phyloP scores from a whole-genome alignment of 306 rosid genomes.

The Phaseolus lunatus region DNA sequence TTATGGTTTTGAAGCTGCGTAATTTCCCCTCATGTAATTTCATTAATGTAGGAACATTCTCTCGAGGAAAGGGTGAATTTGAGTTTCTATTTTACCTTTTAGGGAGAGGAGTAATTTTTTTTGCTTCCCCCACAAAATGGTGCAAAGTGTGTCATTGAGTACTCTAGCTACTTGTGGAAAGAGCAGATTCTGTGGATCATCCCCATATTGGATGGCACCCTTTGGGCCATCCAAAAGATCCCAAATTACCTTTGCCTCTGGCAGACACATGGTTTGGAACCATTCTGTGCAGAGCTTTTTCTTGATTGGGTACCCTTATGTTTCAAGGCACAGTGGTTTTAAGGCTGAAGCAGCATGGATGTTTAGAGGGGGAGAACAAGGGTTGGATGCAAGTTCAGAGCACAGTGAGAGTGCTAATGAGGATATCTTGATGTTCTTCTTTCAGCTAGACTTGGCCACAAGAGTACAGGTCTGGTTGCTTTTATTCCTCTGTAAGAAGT shows the following conservation, averaged over 20 bases:
- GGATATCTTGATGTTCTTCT: slow-evolving; percentile 86
- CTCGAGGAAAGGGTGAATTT: slow-evolving; percentile 25
- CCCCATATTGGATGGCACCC: slow-evolving; percentile 57
- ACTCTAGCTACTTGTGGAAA: slow-evolving; percentile 64
- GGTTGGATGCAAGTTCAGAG: slow-evolving; percentile 72
- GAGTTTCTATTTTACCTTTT: slow-evolving; percentile 22
- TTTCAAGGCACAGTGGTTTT: slow-evolving; percentile 50
- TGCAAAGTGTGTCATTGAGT: slow-evolving; percentile 66
- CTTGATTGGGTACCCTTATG: slow-evolving; percentile 50
- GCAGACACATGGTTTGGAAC: slow-evolving; percentile 54
- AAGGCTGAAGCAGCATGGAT: slow-evolving; percentile 82
- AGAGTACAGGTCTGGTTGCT: slow-evolving; percentile 78
- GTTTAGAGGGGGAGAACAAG: slow-evolving; percentile 75
- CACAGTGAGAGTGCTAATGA: slow-evolving; percentile 90
- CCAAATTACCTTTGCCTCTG: slow-evolving; percentile 43
- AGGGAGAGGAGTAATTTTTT: slow-evolving; percentile 31
- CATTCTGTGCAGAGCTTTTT: slow-evolving; percentile 47
- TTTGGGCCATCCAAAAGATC: slow-evolving; percentile 56
- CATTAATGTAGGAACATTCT: slow-evolving; percentile 31
- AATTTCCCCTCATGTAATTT: slow-evolving; percentile 23
- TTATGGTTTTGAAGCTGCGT: slow-evolving; percentile 30
- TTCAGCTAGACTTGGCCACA: slow-evolving; percentile 88
- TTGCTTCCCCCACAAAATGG: slow-evolving; percentile 53
- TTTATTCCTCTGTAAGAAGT: slow-evolving; percentile 19
- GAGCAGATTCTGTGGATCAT: slow-evolving; percentile 54